A percentile compares a stretch with the other conserved stretches of the same genome.
Conservation (phyloP, 257 asterid species). For the Petunia axillaris region DNA sequence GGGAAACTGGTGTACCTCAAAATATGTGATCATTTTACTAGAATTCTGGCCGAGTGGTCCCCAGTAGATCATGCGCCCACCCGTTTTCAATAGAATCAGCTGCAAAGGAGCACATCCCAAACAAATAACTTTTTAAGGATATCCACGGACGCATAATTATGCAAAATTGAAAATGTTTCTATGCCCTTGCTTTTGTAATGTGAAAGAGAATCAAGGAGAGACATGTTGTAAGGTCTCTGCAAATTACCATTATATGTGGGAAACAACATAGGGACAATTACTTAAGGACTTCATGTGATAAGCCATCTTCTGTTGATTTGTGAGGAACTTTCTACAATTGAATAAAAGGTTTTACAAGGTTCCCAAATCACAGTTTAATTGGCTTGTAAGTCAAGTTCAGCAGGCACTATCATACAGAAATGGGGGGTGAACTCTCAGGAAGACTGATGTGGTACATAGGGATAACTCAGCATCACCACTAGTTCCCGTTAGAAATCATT, state of each 20-base stretch:
- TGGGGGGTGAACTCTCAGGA: no score
- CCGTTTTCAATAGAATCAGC: conserved; percentile 55
- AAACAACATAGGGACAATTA: not conserved
- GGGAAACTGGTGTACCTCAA: conserved; percentile 50
- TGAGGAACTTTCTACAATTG: not conserved
- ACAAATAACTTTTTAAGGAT: not conserved
- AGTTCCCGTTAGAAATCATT: no score
- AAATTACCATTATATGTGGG: not conserved
- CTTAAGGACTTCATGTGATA: not conserved
- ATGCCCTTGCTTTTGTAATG: not conserved
- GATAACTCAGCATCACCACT: no score
- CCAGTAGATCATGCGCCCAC: conserved; percentile 59
- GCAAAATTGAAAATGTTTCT: not conserved
- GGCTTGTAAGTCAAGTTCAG: not conserved
- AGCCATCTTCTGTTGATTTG: not conserved
- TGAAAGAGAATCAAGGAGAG: not conserved
- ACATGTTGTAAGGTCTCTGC: not conserved
- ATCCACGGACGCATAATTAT: not conserved
- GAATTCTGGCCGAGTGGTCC: conserved; percentile 65
- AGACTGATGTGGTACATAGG: no score
- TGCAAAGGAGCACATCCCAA: conserved; percentile 28
- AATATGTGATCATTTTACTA: conserved; percentile 50
- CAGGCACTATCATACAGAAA: not conserved
- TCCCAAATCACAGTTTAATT: not conserved
- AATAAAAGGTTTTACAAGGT: not conserved